Evolutionary conservation across 225 moss, liverwort and hornwort species (phyloP).

Genomic region (Marchantia paleacea): DNA sequence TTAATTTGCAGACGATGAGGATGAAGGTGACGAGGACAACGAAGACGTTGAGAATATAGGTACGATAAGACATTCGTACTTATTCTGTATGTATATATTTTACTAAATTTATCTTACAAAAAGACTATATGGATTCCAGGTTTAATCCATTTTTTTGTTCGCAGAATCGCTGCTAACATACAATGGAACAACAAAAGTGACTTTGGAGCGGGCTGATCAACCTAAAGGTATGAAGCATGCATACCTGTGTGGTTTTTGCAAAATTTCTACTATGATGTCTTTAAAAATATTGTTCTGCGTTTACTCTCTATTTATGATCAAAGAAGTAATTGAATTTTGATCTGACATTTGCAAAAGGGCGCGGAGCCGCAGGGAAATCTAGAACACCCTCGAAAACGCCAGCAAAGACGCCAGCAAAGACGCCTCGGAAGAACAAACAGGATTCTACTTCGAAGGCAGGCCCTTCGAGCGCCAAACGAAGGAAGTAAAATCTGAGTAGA

Average conservation of each 20-base stretch:
- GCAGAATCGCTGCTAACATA: conserved; percentile 30
- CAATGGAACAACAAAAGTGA: conserved; percentile 26
- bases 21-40: conserved; percentile 44
- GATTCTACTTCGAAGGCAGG: conserved; percentile 20
- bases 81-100: neutral
- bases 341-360: conserved; percentile 26
- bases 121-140: neutral
- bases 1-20: conserved; percentile 50
- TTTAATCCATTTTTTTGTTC: neutral
- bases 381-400: conserved; percentile 12
- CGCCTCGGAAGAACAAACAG: conserved; percentile 27
- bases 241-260: neutral
- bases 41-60: conserved; percentile 37
- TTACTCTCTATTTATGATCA: neutral
- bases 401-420: conserved; percentile 32
- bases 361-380: conserved; percentile 21
- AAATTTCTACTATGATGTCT: neutral
- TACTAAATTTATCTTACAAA: neutral
- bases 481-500: conserved; percentile 17
- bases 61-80: neutral
- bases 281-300: neutral
- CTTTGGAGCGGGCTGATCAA: conserved; percentile 19
- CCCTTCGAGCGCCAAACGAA: conserved; percentile 28
- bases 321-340: neutral
- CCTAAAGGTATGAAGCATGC: conserved; percentile 25